Evolutionary conservation across 2,329 filamentous ascomycete genomes (phyloP), one percentile per base, ranked within the genome.

Genomic region (Dothideomycetes sp.): DNA sequence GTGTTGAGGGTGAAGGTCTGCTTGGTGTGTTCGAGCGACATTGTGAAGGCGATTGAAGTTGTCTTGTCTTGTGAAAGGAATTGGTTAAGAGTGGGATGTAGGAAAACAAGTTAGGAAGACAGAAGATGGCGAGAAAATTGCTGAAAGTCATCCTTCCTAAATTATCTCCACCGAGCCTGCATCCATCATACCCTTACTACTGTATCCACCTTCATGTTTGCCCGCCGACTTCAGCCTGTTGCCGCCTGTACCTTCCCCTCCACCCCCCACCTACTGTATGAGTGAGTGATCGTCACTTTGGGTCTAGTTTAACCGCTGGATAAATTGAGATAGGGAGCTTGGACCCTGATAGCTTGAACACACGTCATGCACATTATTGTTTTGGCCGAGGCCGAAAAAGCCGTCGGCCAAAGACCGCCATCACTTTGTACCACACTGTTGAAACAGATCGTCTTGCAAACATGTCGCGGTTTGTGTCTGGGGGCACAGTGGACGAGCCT

Each of bases 1-100:
- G 79, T 81, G 54, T 76, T 74, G 55, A 77, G 73, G 31, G 66
- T 70, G 57, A 67, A 73, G 13, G 58, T 62, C 54, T 61, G 52
- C 50, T 66, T 61, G 39, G 60, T 64, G 46, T 38, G 56, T 37
- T 62, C 46, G 38, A 44, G 38, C 20, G 55, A 44, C 49, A 55
- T 54, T 33, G 35, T 48, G 33, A 37, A 36, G 23, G 38, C 35
- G 23, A 13, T 24, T 32, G 18, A 16, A 20, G 16, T 27, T n/a
- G 13, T 24, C 27, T 39, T 4, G 17, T 25, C 17, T 8, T 20
- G 29, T 17, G 13, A 29, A 20, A 33, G 25, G 37, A 33, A 33
- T 17, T 33, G 29, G 25, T 40, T 32, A 38, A 34, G 35, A 40
- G 13, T 22, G n/a, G n/a, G n/a, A n/a, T n/a, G n/a, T n/a, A n/a